Base-by-base conservation (phyloP, 2,329 filamentous ascomycete genomes). In the Tolypocladium sp. region DNA sequence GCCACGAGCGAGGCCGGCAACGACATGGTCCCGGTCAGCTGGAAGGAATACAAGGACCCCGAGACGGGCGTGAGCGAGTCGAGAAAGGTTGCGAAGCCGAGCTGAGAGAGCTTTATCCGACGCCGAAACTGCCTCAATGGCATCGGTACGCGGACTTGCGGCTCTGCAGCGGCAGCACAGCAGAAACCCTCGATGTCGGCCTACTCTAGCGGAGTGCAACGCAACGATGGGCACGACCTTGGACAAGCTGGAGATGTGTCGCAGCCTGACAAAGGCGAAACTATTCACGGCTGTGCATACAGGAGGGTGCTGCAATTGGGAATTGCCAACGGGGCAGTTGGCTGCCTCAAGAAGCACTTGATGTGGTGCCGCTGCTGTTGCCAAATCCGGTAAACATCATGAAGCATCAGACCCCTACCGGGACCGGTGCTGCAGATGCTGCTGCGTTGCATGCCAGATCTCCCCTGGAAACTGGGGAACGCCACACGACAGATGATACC, bases 71-170 rank as follows among this genome's bases (percentile, higher is more conserved):
- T 79, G 53, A 85, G 80, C 65, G 94, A 97, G 81, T 76, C 77
- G 64, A 86, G 94, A 72, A 99, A 99, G 79, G 94, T 97, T 60
- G 94, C 94, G 25, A 94, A 95, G 76, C 94, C 94, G 33, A 90
- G 90, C 69, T 94, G 82, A 89, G 60, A 46, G 46, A 51, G 40
- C 57, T 20, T 6, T 2, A 20, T 2, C 13, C 33, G 35, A 37
- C 37, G n/a, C 7, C 30, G 41, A 40, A 52, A 25, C 27, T 3
- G 22, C 35, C 15, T 30, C 37, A 17, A 41, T 30, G 35, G 54
- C 54, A 20, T 25, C 12, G 35, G 10, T 33, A n/a, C 27, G 15
- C 30, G 27, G 30, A 33, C 30, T 35, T 8, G 49, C 27, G 49
- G 27, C 17, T 12, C 22, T 17, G 44, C 44, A 20, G 44, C 22